Evolutionary conservation across 116 monocot genomes (phyloP).

Genomic region (Cymodocea nodosa): DNA sequence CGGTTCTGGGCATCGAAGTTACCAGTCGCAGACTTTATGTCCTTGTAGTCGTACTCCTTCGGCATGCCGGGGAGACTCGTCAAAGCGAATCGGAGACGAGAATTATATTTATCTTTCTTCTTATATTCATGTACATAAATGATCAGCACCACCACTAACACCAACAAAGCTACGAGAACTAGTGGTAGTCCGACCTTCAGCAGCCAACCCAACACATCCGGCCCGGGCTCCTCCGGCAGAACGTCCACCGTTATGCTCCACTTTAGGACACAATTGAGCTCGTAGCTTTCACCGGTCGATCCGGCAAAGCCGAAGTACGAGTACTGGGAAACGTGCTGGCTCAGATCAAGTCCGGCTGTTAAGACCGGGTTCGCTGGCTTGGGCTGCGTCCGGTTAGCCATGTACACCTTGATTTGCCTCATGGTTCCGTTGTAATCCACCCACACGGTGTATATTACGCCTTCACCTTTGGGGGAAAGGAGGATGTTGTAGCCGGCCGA

Average conservation of each 20-base stretch:
- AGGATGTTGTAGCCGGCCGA: constrained; percentile 17
- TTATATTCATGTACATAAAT: background rate
- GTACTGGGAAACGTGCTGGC: constrained; percentile 15
- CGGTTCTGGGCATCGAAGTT: constrained; percentile 38
- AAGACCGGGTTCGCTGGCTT: constrained; percentile 32
- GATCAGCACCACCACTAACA: background rate
- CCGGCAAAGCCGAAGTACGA: constrained; percentile 84
- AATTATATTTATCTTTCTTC: constrained; percentile 11
- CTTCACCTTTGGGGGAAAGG: constrained; percentile 10
- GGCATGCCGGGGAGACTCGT: constrained; percentile 47
- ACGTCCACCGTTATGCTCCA: constrained; percentile 58
- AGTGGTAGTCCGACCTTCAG: constrained; percentile 13
- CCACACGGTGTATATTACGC: constrained; percentile 27
- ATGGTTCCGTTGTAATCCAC: constrained; percentile 41
- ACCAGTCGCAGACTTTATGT: constrained; percentile 37
- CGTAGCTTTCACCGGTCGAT: constrained; percentile 34
- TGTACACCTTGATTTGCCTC: constrained; percentile 28
- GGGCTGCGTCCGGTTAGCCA: constrained; percentile 1
- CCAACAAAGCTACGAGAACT: background rate
- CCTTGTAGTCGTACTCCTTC: constrained; percentile 40
- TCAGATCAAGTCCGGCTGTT: constrained; percentile 32
- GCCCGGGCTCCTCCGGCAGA: constrained; percentile 6
- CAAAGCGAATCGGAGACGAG: constrained; percentile 12
- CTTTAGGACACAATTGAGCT: constrained; percentile 54
- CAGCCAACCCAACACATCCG: background rate